Evolutionary conservation across 164 flowering plant species (phyloP).

Genomic region (Tetrastigma voinierianum): DNA sequence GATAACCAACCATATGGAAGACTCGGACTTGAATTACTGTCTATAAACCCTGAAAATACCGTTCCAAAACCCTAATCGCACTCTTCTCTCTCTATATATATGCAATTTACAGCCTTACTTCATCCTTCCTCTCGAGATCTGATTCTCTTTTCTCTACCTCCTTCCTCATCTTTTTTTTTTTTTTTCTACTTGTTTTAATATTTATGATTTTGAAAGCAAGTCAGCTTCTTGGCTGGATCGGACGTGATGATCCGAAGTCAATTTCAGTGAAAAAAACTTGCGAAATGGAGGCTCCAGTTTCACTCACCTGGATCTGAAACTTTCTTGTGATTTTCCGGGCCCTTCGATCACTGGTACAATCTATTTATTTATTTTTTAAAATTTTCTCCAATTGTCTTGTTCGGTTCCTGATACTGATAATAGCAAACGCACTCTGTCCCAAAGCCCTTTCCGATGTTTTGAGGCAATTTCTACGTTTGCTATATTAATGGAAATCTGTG

Average conservation of each 20-base stretch:
- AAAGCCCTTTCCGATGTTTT: constrained; percentile 27
- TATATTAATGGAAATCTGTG: constrained; percentile 6
- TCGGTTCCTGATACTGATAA: neutral
- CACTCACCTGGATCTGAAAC: constrained; percentile 60
- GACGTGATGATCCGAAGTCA: constrained; percentile 20
- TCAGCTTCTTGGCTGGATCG: constrained; percentile 54
- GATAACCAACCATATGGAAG: no score
- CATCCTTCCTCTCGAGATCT: no score
- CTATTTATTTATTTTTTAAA: no score
- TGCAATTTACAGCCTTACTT: no score
- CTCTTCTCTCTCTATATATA: no score
- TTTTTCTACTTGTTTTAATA: no score
- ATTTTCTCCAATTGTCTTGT: neutral
- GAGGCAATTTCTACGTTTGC: constrained; percentile 71
- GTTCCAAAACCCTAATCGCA: no score
- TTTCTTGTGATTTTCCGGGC: constrained; percentile 39
- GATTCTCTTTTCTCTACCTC: no score
- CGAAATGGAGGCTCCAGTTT: constrained; percentile 34
- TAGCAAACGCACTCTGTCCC: constrained; percentile 72
- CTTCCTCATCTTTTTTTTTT: no score
- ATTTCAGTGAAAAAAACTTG: constrained; percentile 31
- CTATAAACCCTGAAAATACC: no score
- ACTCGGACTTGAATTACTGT: no score
- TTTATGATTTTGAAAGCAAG: constrained; percentile 33
- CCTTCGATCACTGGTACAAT: constrained; percentile 47